Conservation (phyloP, 1,139 yeast species). For the Taphrina confusa region DNA sequence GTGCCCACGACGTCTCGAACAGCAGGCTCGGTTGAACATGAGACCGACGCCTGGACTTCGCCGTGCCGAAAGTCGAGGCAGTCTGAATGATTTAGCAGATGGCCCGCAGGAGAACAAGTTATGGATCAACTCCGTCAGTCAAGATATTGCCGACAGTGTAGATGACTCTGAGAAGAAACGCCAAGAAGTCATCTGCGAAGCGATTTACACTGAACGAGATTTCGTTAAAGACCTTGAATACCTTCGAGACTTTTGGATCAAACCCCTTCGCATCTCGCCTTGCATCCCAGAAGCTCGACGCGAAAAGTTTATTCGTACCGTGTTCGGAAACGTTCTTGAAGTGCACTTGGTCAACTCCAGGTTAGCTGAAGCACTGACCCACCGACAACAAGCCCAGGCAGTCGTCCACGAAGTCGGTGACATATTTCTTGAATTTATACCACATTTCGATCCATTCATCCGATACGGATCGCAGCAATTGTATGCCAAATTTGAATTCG, state of each 20-base stretch:
- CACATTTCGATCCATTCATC: slow-evolving; percentile 87
- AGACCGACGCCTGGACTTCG: slow-evolving; percentile 86
- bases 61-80: slow-evolving; percentile 76
- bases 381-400: slow-evolving; percentile 84
- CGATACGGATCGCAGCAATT: slow-evolving; percentile 95
- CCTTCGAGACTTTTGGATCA: slow-evolving; percentile 88
- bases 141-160: slow-evolving; percentile 71
- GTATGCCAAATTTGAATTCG: slow-evolving; percentile 93
- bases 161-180: slow-evolving; percentile 86
- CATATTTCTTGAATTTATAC: slow-evolving; percentile 77
- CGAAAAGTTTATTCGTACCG: slow-evolving; percentile 86
- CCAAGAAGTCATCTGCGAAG: slow-evolving; percentile 93
- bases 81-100: slow-evolving; percentile 61
- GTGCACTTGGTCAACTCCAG: slow-evolving; percentile 79
- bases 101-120: slow-evolving; percentile 77
- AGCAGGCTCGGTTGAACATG: slow-evolving; percentile 86
- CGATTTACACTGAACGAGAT: slow-evolving; percentile 89
- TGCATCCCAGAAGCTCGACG: slow-evolving; percentile 86
- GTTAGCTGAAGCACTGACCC: slow-evolving; percentile 83
- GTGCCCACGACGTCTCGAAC: slow-evolving; percentile 95
- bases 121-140: slow-evolving; percentile 93
- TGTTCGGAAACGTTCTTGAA: slow-evolving; percentile 86
- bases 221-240: slow-evolving; percentile 93
- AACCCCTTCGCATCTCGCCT: slow-evolving; percentile 81
- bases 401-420: slow-evolving; percentile 87